Evolutionary conservation across 208 protist genomes (phyloP).

Genomic region (Trypanosoma vivax): DNA sequence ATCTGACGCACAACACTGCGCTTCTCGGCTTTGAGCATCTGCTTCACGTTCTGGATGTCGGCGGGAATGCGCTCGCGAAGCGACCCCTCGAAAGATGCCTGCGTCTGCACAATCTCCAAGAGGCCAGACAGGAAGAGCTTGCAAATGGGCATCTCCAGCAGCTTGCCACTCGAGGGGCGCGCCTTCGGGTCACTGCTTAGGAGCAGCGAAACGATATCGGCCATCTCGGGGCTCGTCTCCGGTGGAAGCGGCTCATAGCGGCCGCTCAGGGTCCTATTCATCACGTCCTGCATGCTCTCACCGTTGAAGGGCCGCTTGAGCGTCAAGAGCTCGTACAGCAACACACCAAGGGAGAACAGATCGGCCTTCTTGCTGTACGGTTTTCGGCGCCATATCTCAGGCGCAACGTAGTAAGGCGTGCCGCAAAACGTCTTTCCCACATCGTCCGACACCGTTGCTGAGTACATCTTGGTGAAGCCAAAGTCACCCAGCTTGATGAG

Average conservation of each 20-base stretch:
- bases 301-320: slow-evolving; percentile 77
- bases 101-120: slow-evolving; percentile 70
- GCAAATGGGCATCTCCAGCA: slow-evolving; percentile 67
- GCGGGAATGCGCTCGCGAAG: slow-evolving; percentile 51
- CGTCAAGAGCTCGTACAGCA: slow-evolving; percentile 84
- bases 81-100: slow-evolving; percentile 43
- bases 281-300: slow-evolving; percentile 71
- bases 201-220: slow-evolving; percentile 46
- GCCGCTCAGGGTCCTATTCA: slow-evolving; percentile 62
- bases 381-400: slow-evolving; percentile 84
- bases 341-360: slow-evolving; percentile 81
- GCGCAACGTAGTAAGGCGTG: slow-evolving; percentile 88
- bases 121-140: slow-evolving; percentile 69
- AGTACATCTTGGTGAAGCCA: slow-evolving; percentile 64
- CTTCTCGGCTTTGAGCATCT: slow-evolving; percentile 41
- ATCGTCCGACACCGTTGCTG: slow-evolving; percentile 45
- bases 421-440: slow-evolving; percentile 69
- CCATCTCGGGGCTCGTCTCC: slow-evolving; percentile 59
- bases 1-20: slow-evolving; percentile 32
- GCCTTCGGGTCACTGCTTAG: slow-evolving; percentile 40
- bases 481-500: slow-evolving; percentile 82
- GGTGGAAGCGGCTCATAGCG: slow-evolving; percentile 48
- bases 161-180: slow-evolving; percentile 54
- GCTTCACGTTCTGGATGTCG: slow-evolving; percentile 62
- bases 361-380: slow-evolving; percentile 91